Base-by-base conservation (phyloP, 805 yeast genomes). In the Starmerella vaccinii region DNA sequence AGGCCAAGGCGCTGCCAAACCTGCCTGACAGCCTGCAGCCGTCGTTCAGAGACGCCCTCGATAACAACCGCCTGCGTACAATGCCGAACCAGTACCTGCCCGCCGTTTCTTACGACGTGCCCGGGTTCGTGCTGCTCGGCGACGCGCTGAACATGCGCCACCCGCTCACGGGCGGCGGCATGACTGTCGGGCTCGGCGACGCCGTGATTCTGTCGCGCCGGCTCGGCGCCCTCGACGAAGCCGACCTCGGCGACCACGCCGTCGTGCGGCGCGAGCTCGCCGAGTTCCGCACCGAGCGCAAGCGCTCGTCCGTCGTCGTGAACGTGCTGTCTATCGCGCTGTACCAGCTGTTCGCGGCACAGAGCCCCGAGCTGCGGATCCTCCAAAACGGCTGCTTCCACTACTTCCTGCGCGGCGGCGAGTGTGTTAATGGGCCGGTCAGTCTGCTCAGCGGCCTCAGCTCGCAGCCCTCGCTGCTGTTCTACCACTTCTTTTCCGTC, bases 151-250 rank as follows among this genome's bases (percentile, higher is more conserved):
- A 92, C 66, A 92, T 92, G 97, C 77, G 98, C 65, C 98, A 92
- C 65, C 98, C 98, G 24, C 76, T 92, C 54, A 92, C 97, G 1
- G 98, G 98, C 48, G 98, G 98, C 57, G 98, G 98, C 54, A 92
- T 92, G 98, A 88, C 97, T 23, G 98, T 92, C 39, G 97, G 96
- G 2, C 71, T 92, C 53, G 84, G 81, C 63, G 98, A 92, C 66
- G 84, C 86, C 4, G 82, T 76, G 0, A 64, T 84, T 30, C 72
- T 88, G 42, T 78, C 84, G 18, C 74, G 76, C 58, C 67, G 84
- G 35, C 71, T 92, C 47, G 71, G 77, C 8, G 77, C 82, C 49
- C 61, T 74, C 47, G 22, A 70, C 1, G 76, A 79, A 5, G 77
- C 76, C 47, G 44, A 48, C 22, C 73, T 92, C 45, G 63, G 63